phyloP scores from a whole-genome alignment of 225 moss, liverwort and hornwort species.

The Sphagnum contortum region DNA sequence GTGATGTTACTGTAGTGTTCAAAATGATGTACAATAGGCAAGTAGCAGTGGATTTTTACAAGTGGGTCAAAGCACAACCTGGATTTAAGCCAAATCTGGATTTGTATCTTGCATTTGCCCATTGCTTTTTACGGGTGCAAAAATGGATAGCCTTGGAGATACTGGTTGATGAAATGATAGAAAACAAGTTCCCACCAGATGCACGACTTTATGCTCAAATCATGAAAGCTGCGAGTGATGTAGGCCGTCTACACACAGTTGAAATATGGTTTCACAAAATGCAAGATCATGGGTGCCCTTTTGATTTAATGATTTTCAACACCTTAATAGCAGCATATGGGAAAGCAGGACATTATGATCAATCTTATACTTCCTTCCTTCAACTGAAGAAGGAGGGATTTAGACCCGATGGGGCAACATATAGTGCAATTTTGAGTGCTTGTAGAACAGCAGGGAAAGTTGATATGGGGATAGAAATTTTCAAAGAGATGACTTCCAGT shows the following conservation, averaged over 20 bases:
- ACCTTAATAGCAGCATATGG: conserved; percentile 37
- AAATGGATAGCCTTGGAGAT: conserved; percentile 60
- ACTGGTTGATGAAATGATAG: conserved; percentile 49
- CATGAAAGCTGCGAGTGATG: conserved; percentile 29
- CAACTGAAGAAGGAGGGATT: conserved; percentile 32
- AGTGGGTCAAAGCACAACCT: conserved; percentile 41
- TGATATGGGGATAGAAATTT: conserved; percentile 22
- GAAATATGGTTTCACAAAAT: conserved; percentile 50
- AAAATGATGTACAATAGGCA: conserved; percentile 50
- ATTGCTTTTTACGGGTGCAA: conserved; percentile 47
- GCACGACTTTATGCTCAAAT: conserved; percentile 42
- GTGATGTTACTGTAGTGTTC: conserved; percentile 40
- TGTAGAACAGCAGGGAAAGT: conserved; percentile 48
- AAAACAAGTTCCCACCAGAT: conserved; percentile 29
- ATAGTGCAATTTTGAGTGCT: conserved; percentile 40
- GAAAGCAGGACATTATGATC: conserved; percentile 30
- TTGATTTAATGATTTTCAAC: conserved; percentile 30
- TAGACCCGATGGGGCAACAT: conserved; percentile 32
- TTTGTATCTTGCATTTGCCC: conserved; percentile 41
- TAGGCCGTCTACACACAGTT: conserved; percentile 29
- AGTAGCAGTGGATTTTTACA: conserved; percentile 35
- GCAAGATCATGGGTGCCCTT: conserved; percentile 25
- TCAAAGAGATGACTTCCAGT: conserved; percentile 44
- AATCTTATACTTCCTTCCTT: conserved; percentile 29
- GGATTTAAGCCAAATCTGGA: conserved; percentile 41